Conservation (phyloP, 306 rosid species). For the Castanea mollissima region DNA sequence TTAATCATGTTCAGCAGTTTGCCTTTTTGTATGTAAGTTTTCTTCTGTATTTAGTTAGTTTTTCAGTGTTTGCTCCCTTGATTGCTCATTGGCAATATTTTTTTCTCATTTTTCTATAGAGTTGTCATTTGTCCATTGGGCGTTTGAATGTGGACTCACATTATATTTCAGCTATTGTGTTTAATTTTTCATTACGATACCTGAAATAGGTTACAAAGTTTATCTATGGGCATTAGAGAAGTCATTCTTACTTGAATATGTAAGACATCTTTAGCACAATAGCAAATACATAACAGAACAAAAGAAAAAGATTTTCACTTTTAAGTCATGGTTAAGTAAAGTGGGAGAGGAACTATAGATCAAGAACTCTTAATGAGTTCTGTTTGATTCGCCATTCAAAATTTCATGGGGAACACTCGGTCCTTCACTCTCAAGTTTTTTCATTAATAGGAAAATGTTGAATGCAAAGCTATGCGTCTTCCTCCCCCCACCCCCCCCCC, state of each 20-base stretch:
- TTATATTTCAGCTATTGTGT: background rate
- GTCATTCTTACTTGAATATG: background rate
- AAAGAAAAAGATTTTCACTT: background rate
- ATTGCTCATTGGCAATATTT: background rate
- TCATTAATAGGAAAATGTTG: background rate
- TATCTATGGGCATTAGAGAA: background rate
- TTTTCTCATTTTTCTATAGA: constrained; percentile 6
- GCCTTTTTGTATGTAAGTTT: background rate
- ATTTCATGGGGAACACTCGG: background rate
- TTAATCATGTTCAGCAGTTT: background rate
- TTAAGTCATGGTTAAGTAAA: background rate
- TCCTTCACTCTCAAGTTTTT: background rate
- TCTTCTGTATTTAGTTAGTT: background rate
- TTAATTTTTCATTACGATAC: background rate
- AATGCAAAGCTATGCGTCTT: background rate
- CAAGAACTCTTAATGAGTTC: background rate
- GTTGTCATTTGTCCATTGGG: background rate
- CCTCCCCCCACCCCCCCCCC: background rate
- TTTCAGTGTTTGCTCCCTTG: background rate
- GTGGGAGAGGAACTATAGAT: constrained; percentile 1
- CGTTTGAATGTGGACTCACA: background rate
- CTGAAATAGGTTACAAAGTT: background rate
- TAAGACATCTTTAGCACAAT: background rate
- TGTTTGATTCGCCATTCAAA: background rate
- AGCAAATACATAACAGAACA: background rate